Evolutionary conservation across 768 basidiomycete genomes (phyloP).

Genomic region (Mycena kentingensis): DNA sequence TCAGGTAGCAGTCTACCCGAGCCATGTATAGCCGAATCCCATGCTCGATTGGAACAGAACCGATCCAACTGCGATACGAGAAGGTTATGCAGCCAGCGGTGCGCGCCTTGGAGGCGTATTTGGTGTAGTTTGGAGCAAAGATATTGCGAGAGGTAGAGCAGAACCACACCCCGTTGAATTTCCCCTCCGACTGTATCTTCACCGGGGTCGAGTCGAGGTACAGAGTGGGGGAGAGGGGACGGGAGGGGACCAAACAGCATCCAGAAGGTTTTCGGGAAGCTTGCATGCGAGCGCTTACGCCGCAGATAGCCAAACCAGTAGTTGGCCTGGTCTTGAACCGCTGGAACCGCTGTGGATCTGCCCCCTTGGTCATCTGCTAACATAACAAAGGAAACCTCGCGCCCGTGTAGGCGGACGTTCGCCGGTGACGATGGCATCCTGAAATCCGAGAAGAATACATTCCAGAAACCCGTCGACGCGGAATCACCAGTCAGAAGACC

Average conservation of each 20-base stretch:
- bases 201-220: conserved; percentile 6
- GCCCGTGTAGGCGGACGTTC: conserved; percentile 19
- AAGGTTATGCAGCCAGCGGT: conserved; percentile 19
- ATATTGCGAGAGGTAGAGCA: conserved; percentile 6
- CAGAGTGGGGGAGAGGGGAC: conserved; percentile 1
- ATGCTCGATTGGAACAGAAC: conserved; percentile 20
- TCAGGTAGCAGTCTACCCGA: conserved; percentile 28
- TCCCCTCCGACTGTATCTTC: conserved; percentile 7
- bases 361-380: conserved; percentile 31
- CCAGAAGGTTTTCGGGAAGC: conserved; percentile 24
- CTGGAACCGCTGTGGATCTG: conserved; percentile 20
- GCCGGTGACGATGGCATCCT: conserved; percentile 10
- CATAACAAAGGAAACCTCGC: conserved; percentile 22
- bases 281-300: conserved; percentile 30
- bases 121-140: conserved; percentile 20
- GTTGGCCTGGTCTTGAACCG: conserved; percentile 23
- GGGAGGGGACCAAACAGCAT: conserved; percentile 25
- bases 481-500: conserved; percentile 33
- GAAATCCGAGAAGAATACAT: conserved; percentile 28
- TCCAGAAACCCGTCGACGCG: conserved; percentile 31
- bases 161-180: conserved; percentile 23
- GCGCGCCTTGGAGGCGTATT: conserved; percentile 22
- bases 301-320: conserved; percentile 25
- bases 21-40: conserved; percentile 25
- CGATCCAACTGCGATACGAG: conserved; percentile 19